Base-by-base conservation (phyloP, 345 rosid species). In the Ceriops zippeliana region DNA sequence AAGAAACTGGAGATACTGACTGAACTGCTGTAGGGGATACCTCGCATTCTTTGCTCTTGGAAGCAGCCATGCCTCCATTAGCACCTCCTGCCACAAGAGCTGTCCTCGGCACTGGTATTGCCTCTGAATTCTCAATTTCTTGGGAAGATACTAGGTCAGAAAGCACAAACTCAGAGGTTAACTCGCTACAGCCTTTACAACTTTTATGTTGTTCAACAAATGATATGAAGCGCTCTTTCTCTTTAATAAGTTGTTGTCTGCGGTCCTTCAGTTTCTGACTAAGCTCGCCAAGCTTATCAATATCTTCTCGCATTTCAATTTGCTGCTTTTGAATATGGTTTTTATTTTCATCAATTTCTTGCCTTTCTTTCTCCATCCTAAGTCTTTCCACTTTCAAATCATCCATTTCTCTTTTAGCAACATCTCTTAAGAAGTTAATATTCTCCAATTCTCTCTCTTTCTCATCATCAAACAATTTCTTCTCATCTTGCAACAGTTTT, bases 361-460 rank as follows among this genome's bases (percentile, higher is more conserved):
- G 78, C 78, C 82, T 88, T 63, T 89, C 97, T 73, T 83, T 88
- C 66, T 81, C 87, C 67, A 88, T 68, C 68, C 84, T 77, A 19
- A 63, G 57, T 70, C 98, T 84, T 72, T 88, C 96, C 37, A 58
- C 75, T 81, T 85, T 88, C 92, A 85, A 31, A 24, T 95, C 99
- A 31, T 85, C 86, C 97, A 91, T 95, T 78, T 90, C 97, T 75
- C 87, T 88, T 74, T 88, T 84, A 59, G 93, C 92, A 68, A 89
- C 73, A 42, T 89, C 98, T 76, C 97, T 87, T 67, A 87, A 69
- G 86, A 83, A 82, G 62, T 82, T 88, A 46, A 91, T 85, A 72
- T 91, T 95, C 68, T 77, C 78, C 62, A 88, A 22, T 72, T 89
- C 97, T 74, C 84, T 84, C 83, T 86, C 92, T 60, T 79, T 95